Evolutionary conservation across 2,329 filamentous ascomycete genomes (phyloP), one percentile per base, ranked within the genome.

Genomic region (Rachicladosporium sp.): DNA sequence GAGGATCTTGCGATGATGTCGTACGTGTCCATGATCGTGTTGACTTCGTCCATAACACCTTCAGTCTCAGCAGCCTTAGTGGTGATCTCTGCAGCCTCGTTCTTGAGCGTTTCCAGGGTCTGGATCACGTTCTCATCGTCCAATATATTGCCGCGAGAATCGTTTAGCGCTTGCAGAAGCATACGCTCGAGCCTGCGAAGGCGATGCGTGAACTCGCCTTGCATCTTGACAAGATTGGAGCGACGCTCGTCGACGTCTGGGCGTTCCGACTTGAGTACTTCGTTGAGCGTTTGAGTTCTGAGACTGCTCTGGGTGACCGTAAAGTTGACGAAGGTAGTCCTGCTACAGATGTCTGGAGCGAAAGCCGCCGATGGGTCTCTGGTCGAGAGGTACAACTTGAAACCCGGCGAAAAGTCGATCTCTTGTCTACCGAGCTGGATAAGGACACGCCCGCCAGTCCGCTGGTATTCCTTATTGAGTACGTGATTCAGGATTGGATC

Each of bases 191-290:
- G 74, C 61, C 93, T 85, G 46, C 91, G 82, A 33, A 98, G 76
- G 63, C 95, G 89, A n/a, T 96, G 80, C 66, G 93, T 95, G 73
- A 98, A 98, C 64, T 98, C 93, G 55, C 91, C 91, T 66, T 98
- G 91, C 54, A 95, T 76, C 67, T 98, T 98, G 73, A 96, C 93
- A 49, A 98, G 78, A 60, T 98, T 96, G 29, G 88, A 93, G 42
- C 91, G 79, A 48, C 91, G 78, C 68, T 96, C 88, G 58, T 98
- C 91, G 11, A 98, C 87, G 64, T 98, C 91, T 3, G 93, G 91
- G 41, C 93, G 78, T 69, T 98, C 91, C 10, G 88, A 94, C 63
- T 96, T 96, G 55, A 98, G 75, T 29, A 96, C 91, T 47, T 98
- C 88, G 51, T 95, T 95, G 50, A 98, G 76, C 1, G 91, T 95